Base-by-base conservation (phyloP, 345 rosid genomes). In the Salix dunnii region DNA sequence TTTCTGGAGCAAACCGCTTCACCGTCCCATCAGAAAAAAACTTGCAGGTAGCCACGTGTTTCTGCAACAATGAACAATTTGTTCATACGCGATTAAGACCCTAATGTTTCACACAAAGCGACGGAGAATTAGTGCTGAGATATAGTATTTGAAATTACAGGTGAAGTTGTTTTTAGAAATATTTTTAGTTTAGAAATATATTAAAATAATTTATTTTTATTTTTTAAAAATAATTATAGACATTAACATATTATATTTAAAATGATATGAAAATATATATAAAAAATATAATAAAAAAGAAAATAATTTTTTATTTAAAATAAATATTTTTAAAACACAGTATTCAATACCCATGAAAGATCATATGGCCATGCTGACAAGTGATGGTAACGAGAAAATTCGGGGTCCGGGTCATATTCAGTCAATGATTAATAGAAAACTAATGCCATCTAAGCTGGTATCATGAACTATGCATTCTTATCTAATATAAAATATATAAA, bases 21-120 rank as follows among this genome's bases (percentile, higher is more conserved):
- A 86, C 88, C 2, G 84, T 80, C 20, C 91, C 90, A 53, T 88
- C 89, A 28, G 91, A 87, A 21, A 87, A 31, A 86, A 69, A 89
- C 89, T 72, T 86, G 92, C 35, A 91, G 75, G 72, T 60, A 89
- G 42, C 82, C 88, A 0, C 88, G 91, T 23, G 85, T 85, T 84
- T 89, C 90, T 48, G 81, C 88, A 12, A 84, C 66, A 4, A 81
- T 74, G 16, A 88, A 83, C 91, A 88, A 88, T 68, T 80, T 65
- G 21, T 7, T 55, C 21, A 6, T 0, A 12, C 25, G 35, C 17
- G 14, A 25, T 71, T 20, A 20, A 18, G 40, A 46, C 17, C 46
- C 42, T 77, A 42, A 20, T 46, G 73, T 68, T 60, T 35, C 5
- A 2, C 21, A 55, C 8, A 55, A 28, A 20, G 11, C 20, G 68